Evolutionary conservation across 2,329 filamentous ascomycete genomes (phyloP), one percentile per base, ranked within the genome.

Genomic region (Monilinia vaccinii-corymbosi): DNA sequence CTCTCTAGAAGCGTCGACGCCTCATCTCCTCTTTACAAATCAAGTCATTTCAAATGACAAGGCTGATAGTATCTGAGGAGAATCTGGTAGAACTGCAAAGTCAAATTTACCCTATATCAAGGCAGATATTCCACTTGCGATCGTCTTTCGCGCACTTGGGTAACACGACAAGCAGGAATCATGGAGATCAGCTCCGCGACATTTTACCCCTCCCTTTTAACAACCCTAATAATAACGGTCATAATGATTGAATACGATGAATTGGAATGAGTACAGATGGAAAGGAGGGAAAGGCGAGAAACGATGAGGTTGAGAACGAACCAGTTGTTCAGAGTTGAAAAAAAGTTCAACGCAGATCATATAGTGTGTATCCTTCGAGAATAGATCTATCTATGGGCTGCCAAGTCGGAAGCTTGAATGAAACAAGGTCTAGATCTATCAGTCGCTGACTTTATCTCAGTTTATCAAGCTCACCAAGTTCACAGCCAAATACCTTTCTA

Each of bases 31-130:
- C 91, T 49, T 85, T 97, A 73, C 88, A 89, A 69, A 84, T 99
- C 71, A 97, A 96, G 77, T 81, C 97, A 42, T 91, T 89, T 69
- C n/a, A n/a, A n/a, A n/a, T n/a, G 86, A 88, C 50, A 96, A 95
- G 75, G 89, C 89, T 62, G 89, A 94, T 66, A 80, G 81, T 21
- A 82, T 84, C n/a, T 86, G 89, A 70, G 88, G 89, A 65, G 86
- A 86, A 28, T 88, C 93, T 65, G 91, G 92, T 36, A 87, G 90
- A 71, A 94, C 89, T 1, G 94, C 97, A 68, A 89, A 92, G 72
- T 90, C 89, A 23, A 94, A 90, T 4, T 78, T 99, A 42, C 94
- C 94, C 4, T 97, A 97, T 71, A 89, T 97, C 75, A 96, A 96
- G 76, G 81, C 85, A 4, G 93, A 97, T 70, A 86, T 99, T 53